These are phyloP conservation scores for Dinochytrium kinnereticum DNA, from an alignment of 371 early-diverging fungal genomes.

Conservation along the genomic window DNA sequence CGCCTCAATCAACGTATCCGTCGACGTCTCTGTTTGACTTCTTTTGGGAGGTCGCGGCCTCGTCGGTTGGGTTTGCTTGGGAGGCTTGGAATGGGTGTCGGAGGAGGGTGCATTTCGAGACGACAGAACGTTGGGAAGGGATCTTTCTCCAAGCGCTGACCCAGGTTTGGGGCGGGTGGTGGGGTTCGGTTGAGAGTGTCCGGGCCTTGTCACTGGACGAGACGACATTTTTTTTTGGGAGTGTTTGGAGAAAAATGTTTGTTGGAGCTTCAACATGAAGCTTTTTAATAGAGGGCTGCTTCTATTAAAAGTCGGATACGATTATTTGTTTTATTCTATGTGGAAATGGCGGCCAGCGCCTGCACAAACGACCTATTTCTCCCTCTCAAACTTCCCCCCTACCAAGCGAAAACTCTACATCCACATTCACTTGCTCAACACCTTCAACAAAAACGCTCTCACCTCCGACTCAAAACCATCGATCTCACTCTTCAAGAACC, in stretches of 20 bases:
- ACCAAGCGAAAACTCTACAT: too few relatives aligned
- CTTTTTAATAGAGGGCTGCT: too few relatives aligned
- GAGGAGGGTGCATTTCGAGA: background rate
- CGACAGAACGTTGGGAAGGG: background rate
- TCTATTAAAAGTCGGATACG: too few relatives aligned
- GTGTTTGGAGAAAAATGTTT: background rate
- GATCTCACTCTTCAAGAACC: constrained; percentile 58
- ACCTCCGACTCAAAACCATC: constrained; percentile 51
- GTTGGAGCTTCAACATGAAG: too few relatives aligned
- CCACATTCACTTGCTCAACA: background rate
- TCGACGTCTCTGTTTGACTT: background rate
- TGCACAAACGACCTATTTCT: too few relatives aligned
- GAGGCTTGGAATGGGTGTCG: background rate
- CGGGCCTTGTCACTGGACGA: background rate
- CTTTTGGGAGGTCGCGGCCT: background rate
- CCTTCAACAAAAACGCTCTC: constrained; percentile 14
- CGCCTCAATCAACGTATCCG: background rate
- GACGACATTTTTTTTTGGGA: background rate
- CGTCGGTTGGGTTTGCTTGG: too few relatives aligned
- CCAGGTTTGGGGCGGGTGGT: background rate
- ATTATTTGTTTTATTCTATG: too few relatives aligned
- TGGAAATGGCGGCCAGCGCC: too few relatives aligned
- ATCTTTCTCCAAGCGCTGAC: background rate
- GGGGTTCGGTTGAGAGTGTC: background rate
- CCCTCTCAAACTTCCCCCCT: too few relatives aligned